Conservation (phyloP, 805 yeast species). For the Candida bentonensis region DNA sequence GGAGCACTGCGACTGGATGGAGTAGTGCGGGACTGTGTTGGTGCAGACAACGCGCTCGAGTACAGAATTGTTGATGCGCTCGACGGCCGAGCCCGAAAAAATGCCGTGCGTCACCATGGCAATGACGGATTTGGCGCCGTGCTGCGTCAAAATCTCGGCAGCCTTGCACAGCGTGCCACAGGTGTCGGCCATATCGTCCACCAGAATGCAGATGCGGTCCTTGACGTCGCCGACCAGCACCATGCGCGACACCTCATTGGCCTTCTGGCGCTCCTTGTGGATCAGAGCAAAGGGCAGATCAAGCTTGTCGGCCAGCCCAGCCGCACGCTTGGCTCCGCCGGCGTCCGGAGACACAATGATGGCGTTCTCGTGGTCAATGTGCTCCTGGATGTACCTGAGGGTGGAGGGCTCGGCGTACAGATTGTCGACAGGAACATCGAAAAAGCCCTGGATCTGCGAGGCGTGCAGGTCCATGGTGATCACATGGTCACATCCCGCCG, state of each 20-base stretch:
- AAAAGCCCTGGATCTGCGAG: conserved; percentile 94
- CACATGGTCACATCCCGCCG: conserved; percentile 92
- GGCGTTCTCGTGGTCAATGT: conserved; percentile 39
- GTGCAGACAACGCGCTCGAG: conserved; percentile 74
- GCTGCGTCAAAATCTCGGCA: conserved; percentile 66
- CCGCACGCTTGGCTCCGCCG: conserved; percentile 97
- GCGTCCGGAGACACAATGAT: conserved; percentile 95
- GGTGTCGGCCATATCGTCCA: conserved; percentile 98
- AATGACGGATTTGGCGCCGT: conserved; percentile 73
- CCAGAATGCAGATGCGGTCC: conserved; percentile 66
- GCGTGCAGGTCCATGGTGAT: conserved; percentile 97
- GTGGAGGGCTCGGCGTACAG: conserved; percentile 91
- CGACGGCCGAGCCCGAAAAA: conserved; percentile 71
- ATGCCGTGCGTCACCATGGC: conserved; percentile 96
- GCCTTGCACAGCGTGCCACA: conserved; percentile 96
- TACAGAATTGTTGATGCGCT: conserved; percentile 52
- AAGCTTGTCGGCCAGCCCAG: conserved; percentile 79
- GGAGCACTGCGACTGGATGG: conserved; percentile 41
- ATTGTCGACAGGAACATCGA: conserved; percentile 90
- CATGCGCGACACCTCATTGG: conserved; percentile 91
- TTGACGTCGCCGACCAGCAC: conserved; percentile 91
- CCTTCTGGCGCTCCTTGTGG: conserved; percentile 90
- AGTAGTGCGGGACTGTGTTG: conserved; percentile 78
- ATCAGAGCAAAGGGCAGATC: conserved; percentile 90
- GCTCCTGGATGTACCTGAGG: conserved; percentile 61